Conservation (phyloP, 768 basidiomycete genomes). For the Boletus rubroflammeus region DNA sequence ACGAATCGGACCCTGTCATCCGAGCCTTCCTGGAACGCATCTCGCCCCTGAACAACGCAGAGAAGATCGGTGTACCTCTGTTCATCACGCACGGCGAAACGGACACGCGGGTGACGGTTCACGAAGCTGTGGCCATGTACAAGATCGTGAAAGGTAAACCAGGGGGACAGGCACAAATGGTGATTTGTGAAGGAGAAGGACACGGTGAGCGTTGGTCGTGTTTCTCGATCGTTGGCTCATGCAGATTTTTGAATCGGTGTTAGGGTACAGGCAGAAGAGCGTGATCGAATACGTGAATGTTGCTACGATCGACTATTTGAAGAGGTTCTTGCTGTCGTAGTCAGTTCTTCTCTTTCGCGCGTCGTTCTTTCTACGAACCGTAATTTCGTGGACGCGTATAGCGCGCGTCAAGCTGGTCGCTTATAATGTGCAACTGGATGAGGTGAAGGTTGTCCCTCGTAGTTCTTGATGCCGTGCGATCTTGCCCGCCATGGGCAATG, state of each 20-base stretch:
- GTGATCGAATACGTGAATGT: conserved; percentile 42
- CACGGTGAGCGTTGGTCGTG: conserved; percentile 32
- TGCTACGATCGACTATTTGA: conserved; percentile 37
- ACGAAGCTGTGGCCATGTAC: conserved; percentile 39
- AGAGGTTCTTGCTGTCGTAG: conserved; percentile 31
- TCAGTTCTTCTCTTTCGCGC: conserved; percentile 3
- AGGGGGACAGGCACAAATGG: conserved; percentile 33
- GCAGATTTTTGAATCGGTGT: neutral
- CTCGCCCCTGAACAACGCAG: conserved; percentile 38
- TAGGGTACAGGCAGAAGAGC: conserved; percentile 42
- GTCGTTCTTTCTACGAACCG: neutral
- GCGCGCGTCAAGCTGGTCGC: neutral
- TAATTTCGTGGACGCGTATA: neutral
- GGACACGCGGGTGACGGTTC: conserved; percentile 38
- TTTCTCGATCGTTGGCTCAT: conserved; percentile 1
- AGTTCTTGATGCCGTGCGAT: neutral
- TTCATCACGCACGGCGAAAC: conserved; percentile 42
- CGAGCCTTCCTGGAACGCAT: conserved; percentile 37
- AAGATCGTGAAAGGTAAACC: conserved; percentile 25
- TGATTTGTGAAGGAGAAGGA: conserved; percentile 41
- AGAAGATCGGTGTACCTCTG: conserved; percentile 35
- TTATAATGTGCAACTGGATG: neutral
- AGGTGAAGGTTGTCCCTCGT: neutral
- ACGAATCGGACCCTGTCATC: conserved; percentile 37
- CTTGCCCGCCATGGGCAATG: neutral